These are phyloP conservation scores for Rhodamnia argentea DNA, from an alignment of 345 rosid genomes.

Conservation along the genomic window DNA sequence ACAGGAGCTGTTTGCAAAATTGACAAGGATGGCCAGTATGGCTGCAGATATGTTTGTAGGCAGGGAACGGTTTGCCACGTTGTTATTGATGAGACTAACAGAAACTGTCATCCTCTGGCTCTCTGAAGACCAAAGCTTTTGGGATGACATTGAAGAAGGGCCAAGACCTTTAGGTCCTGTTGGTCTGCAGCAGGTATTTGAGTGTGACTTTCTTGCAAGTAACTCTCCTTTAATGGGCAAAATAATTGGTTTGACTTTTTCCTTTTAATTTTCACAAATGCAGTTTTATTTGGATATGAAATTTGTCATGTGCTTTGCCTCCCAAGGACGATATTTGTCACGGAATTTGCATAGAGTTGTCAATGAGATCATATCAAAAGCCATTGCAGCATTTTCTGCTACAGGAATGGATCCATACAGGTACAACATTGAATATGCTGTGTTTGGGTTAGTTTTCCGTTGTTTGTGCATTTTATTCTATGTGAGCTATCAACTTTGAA, in stretches of 20 bases:
- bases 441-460: neutral
- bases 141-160: constrained; percentile 99
- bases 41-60: constrained; percentile 99
- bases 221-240: neutral
- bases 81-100: constrained; percentile 86
- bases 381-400: constrained; percentile 70
- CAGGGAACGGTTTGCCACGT: constrained; percentile 87
- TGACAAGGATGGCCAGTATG: constrained; percentile 72
- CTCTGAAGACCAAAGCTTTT: constrained; percentile 88
- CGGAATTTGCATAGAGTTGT: constrained; percentile 82
- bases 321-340: constrained; percentile 94
- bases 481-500: neutral
- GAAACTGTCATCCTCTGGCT: constrained; percentile 97
- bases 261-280: constrained; percentile 3
- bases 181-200: constrained; percentile 75
- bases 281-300: constrained; percentile 97
- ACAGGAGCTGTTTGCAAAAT: constrained; percentile 84
- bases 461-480: neutral
- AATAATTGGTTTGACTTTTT: neutral
- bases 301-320: constrained; percentile 85
- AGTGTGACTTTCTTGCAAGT: constrained; percentile 4
- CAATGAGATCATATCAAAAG: constrained; percentile 81
- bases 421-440: constrained; percentile 23
- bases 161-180: constrained; percentile 86
- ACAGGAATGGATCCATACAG: constrained; percentile 92